A percentile compares a stretch with the other conserved stretches of the same genome.
Conservation (phyloP, 2,329 filamentous ascomycete species). For the Phialophora tarda region DNA sequence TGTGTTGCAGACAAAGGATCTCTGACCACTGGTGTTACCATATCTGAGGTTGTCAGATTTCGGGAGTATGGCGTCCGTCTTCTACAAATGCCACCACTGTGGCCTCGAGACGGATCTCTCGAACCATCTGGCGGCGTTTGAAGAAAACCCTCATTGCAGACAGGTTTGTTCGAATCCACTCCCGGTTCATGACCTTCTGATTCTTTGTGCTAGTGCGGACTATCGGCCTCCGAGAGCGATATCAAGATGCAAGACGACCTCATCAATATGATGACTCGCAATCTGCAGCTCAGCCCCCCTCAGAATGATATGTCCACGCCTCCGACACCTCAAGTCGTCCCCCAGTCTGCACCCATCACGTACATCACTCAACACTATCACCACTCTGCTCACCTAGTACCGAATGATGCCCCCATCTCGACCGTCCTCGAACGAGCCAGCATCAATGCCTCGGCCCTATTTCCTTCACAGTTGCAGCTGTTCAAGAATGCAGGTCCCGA, state of each 20-base stretch:
- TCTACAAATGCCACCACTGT: slow-evolving; percentile 50
- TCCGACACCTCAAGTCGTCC: slow-evolving; percentile 40
- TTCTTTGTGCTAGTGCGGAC: slow-evolving; percentile 47
- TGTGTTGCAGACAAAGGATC: slow-evolving; percentile 31
- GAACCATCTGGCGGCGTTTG: slow-evolving; percentile 45
- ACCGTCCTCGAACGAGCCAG: slow-evolving; percentile 58
- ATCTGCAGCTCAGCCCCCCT: slow-evolving; percentile 65
- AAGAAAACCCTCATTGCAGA: slow-evolving; percentile 48
- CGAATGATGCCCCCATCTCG: slow-evolving; percentile 59
- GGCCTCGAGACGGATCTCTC: slow-evolving; percentile 48
- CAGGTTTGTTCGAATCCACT: slow-evolving; percentile 46
- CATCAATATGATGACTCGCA: slow-evolving; percentile 75
- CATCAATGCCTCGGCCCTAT: slow-evolving; percentile 72
- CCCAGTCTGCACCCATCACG: slow-evolving; percentile 58
- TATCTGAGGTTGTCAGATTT: slow-evolving; percentile 23
- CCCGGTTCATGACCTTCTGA: slow-evolving; percentile 36
- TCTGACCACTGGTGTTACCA: slow-evolving; percentile 32
- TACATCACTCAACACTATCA: slow-evolving; percentile 87
- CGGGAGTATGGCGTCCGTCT: slow-evolving; percentile 46
- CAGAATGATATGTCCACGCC: slow-evolving; percentile 44
- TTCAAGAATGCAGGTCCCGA: slow-evolving; percentile 75
- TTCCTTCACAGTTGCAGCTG: slow-evolving; percentile 75
- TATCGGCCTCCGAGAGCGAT: slow-evolving; percentile 51
- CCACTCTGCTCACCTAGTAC: slow-evolving; percentile 72
- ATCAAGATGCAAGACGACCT: slow-evolving; percentile 81